Evolutionary conservation across 1,284 basidiomycete genomes (phyloP).

Genomic region (Ceratobasidium sp.): DNA sequence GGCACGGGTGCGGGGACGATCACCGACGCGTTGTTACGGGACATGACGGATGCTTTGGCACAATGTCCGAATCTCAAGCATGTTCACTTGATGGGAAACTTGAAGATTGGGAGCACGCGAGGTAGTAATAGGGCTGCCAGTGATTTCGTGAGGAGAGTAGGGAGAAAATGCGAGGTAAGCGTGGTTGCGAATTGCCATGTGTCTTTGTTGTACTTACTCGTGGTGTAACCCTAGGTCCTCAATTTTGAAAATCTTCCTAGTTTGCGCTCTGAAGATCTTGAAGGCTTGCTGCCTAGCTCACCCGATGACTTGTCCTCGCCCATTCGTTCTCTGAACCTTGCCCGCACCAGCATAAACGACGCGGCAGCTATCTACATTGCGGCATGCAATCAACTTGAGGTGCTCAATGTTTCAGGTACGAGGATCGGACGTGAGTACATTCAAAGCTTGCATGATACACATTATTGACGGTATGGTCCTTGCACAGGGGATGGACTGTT

Average conservation of each 20-base stretch:
- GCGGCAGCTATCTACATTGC: slow-evolving; percentile 64
- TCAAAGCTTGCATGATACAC: not conserved
- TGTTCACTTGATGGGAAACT: slow-evolving; percentile 70
- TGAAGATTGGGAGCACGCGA: slow-evolving; percentile 63
- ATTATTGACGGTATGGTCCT: not conserved
- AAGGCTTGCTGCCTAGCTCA: slow-evolving; percentile 58
- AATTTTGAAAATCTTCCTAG: slow-evolving; percentile 67
- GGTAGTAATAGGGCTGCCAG: slow-evolving; percentile 57
- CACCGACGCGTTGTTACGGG: slow-evolving; percentile 62
- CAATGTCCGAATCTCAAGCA: slow-evolving; percentile 59
- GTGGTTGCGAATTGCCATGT: too few relatives aligned
- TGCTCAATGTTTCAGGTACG: slow-evolving; percentile 67
- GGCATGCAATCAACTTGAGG: slow-evolving; percentile 61
- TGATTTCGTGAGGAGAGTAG: slow-evolving; percentile 64
- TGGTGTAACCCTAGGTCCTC: slow-evolving; percentile 56
- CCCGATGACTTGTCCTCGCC: slow-evolving; percentile 54
- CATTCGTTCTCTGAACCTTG: slow-evolving; percentile 60
- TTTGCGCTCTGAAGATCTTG: slow-evolving; percentile 65
- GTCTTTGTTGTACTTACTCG: not conserved
- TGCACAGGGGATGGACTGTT: slow-evolving; percentile 66
- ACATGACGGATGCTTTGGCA: slow-evolving; percentile 60
- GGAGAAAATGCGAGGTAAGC: slow-evolving; percentile 68
- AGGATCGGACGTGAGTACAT: slow-evolving; percentile 64
- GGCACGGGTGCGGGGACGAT: slow-evolving; percentile 64
- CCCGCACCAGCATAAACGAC: slow-evolving; percentile 71